Base-by-base conservation (phyloP, 1,284 basidiomycete genomes). In the Austropuccinia psidii region DNA sequence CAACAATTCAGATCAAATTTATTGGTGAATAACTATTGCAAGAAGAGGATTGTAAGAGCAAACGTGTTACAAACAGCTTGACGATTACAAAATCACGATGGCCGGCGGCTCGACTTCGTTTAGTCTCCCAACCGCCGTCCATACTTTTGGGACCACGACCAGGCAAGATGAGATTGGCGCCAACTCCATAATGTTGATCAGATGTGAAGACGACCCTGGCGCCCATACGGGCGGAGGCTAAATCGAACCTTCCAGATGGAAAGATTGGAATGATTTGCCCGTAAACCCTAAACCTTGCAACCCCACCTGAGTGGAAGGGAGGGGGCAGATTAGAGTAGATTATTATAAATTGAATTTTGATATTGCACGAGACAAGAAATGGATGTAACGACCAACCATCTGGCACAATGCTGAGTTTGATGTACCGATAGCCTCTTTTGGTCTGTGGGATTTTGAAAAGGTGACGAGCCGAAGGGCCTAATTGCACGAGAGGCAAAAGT, bases 51-150 rank as follows among this genome's bases (percentile, higher is more conserved):
- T 0, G 73, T 27, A 57, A 66, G 61, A 58, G 73, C 15, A 50
- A 31, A 50, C 29, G 60, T 62, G 43, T n/a, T 41, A 83, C 89
- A 81, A 79, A 93, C 89, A 98, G 84, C 82, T 88, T 89, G 76
- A 96, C 88, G 73, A 98, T 86, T 3, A 87, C 89, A 90, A 91
- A 97, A 78, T 98, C 94, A 74, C 88, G 90, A 79, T 96, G 89
- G 61, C 87, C 88, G 68, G 86, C 84, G 52, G 84, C 83, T 64
- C 95, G 85, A 77, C 89, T 93, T 72, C 96, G 86, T 80, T 90
- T 91, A 0, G 95, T 98, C 82, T 98, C 95, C 96, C 95, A 98
- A 6, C 96, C 95, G 80, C 98, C 94, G 19, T 93, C 89, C 93
- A 98, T 98, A 43, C 43, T 31, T 43, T 74, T 80, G 79, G 79